Conservation (phyloP, 371 early-diverging fungal species). For the Capillidium rhysosporum region DNA sequence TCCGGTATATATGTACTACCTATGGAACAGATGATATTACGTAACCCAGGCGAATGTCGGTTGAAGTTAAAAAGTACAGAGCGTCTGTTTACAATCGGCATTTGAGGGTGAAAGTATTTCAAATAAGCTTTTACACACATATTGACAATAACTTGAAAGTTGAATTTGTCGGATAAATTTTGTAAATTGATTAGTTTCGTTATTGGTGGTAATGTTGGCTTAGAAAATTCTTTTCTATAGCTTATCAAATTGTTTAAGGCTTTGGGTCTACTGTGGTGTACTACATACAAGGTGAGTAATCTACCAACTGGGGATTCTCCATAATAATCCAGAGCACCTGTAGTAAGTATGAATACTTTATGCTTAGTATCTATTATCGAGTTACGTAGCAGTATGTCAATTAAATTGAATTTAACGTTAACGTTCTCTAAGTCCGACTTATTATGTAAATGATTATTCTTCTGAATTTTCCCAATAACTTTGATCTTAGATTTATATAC, state of each 20-base stretch:
- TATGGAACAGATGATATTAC: not conserved
- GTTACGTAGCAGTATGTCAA: not conserved
- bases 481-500: too few relatives aligned
- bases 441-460: too few relatives aligned
- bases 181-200: too few relatives aligned
- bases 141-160: too few relatives aligned
- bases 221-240: too few relatives aligned
- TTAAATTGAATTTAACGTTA: too few relatives aligned
- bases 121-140: slow-evolving; percentile 8
- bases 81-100: not conserved
- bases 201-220: too few relatives aligned
- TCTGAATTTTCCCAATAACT: too few relatives aligned
- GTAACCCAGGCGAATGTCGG: not conserved
- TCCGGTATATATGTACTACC: not conserved
- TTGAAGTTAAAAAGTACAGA: not conserved
- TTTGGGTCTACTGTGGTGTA: not conserved
- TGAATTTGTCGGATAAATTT: too few relatives aligned
- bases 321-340: not conserved
- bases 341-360: not conserved
- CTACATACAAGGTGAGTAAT: not conserved
- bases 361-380: slow-evolving; percentile 4
- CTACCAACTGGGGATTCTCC: not conserved
- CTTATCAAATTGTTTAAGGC: not conserved
- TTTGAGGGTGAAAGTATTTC: not conserved
- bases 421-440: too few relatives aligned